These are phyloP conservation scores for Pichia sp. DNA, from an alignment of 1,139 yeast species.

Conservation along the genomic window DNA sequence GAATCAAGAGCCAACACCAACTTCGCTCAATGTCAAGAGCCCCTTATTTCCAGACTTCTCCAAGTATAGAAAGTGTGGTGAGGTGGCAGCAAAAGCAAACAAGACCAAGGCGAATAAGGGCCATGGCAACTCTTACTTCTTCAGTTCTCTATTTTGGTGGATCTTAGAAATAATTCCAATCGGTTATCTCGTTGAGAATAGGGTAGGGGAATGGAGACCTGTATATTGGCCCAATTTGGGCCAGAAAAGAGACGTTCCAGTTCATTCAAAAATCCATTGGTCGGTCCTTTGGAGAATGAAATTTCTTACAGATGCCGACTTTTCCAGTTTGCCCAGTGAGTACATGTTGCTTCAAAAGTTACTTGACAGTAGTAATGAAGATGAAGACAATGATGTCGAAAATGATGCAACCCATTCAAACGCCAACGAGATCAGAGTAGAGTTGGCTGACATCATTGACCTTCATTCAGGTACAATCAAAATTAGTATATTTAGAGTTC, in stretches of 20 bases:
- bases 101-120: conserved; percentile 29
- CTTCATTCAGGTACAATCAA: conserved; percentile 5
- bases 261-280: conserved; percentile 48
- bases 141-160: conserved; percentile 45
- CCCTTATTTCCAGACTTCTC: conserved; percentile 6
- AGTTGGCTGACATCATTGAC: conserved; percentile 7
- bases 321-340: conserved; percentile 32
- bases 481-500: background rate
- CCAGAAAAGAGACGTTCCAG: conserved; percentile 40
- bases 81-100: background rate
- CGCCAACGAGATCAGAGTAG: background rate
- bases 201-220: conserved; percentile 40
- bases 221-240: conserved; percentile 50
- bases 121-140: conserved; percentile 28
- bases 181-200: conserved; percentile 41
- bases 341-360: conserved; percentile 14
- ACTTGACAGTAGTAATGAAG: conserved; percentile 3
- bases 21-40: background rate
- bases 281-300: conserved; percentile 51
- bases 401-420: background rate
- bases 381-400: background rate
- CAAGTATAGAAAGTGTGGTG: background rate
- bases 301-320: conserved; percentile 37
- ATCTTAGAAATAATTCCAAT: conserved; percentile 50
- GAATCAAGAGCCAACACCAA: too few species aligned